Evolutionary conservation across 1,284 basidiomycete species (phyloP), one percentile per base, ranked within the genome.

Genomic region (Anthracocystis panici-leucophaei): DNA sequence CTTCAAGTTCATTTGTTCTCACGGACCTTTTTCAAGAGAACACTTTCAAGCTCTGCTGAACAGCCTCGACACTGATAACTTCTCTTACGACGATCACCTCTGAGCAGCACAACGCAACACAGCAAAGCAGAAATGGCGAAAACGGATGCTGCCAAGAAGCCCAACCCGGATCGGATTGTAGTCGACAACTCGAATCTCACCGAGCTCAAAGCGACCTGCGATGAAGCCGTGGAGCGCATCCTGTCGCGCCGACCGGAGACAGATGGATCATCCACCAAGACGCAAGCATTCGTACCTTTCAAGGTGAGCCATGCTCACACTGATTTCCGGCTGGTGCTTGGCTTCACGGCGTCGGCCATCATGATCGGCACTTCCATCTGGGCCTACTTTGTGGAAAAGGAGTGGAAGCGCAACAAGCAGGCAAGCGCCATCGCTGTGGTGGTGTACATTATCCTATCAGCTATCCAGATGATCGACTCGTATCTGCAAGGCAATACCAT

Each of bases 171-270:
- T 20, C 65, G 68, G 18, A 76, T 82, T 54, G 61, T 79, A 53
- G 72, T 82, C 16, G 80, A 82, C 71, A 80, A 75, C 54, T 65
- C 73, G n/a, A 81, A 80, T 40, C 60, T 78, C 16, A 45, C 60
- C 41, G 81, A 82, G 57, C 77, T 82, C 50, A 82, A 82, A 61
- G 51, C 64, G 25, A 81, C 81, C 1, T 81, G 80, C 65, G 81
- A 82, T 31, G 81, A 82, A 41, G 81, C 81, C 4, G 81, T 82
- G 0, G 79, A 82, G 54, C 54, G 79, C 48, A 71, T 71, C 38
- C 59, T 71, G 3, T 71, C 68, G 21, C 68, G 68, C 14, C 58
- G 57, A 21, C 41, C 62, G 16, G 69, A 78, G 62, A 25, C 56
- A 25, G 31, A 69, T 69, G 46, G 48, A 52, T 45, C 55, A 48